Conservation (phyloP, 495 filamentous ascomycete genomes). For the Penicillium psychrofluorescens region DNA sequence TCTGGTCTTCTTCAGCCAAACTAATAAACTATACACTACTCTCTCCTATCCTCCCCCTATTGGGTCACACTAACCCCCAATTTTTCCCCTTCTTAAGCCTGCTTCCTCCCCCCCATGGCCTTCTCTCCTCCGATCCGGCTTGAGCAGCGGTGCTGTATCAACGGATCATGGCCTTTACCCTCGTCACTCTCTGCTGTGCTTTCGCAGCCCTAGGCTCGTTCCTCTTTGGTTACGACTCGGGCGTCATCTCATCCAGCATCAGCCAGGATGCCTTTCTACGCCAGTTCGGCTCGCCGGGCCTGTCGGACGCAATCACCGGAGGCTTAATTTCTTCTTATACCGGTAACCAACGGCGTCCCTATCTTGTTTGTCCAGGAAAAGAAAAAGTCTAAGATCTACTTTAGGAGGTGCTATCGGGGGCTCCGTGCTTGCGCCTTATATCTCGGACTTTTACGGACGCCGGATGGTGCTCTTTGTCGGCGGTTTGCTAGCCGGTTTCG, state of each 20-base stretch:
- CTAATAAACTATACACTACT: too few species aligned
- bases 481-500: slow-evolving; percentile 36
- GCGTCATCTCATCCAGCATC: slow-evolving; percentile 47
- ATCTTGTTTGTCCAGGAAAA: background rate
- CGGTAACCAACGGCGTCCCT: slow-evolving; percentile 10
- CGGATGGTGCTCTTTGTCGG: slow-evolving; percentile 42
- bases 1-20: too few species aligned
- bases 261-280: slow-evolving; percentile 33
- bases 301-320: slow-evolving; percentile 35
- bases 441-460: slow-evolving; percentile 40
- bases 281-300: slow-evolving; percentile 25
- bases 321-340: slow-evolving; percentile 48
- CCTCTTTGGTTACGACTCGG: slow-evolving; percentile 46
- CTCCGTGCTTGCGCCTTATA: slow-evolving; percentile 36
- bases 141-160: slow-evolving; percentile 7
- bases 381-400: slow-evolving; percentile 3
- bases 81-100: too few species aligned
- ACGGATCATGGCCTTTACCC: slow-evolving; percentile 22
- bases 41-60: too few species aligned
- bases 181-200: slow-evolving; percentile 37
- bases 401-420: slow-evolving; percentile 41
- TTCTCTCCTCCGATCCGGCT: background rate
- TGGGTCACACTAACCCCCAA: too few species aligned
- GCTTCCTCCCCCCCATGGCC: background rate
- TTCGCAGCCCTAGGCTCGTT: slow-evolving; percentile 55